phyloP scores from a whole-genome alignment of 208 protist genomes.

The Trichomonas tenax region DNA sequence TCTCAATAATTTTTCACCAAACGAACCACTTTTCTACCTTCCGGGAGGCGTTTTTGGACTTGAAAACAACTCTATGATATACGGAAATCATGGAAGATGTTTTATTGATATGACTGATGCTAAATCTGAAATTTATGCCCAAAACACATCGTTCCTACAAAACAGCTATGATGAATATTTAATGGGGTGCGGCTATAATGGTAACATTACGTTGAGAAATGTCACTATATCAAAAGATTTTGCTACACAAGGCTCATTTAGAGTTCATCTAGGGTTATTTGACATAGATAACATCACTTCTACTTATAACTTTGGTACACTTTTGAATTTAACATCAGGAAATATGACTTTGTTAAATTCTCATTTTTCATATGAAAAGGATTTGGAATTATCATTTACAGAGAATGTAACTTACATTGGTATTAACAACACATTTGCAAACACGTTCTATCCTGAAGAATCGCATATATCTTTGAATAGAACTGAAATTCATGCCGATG shows the following conservation, averaged over 20 bases:
- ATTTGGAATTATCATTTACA: not conserved
- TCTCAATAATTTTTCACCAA: not conserved
- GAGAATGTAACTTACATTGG: not conserved
- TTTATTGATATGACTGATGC: not conserved
- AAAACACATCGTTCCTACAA: not conserved
- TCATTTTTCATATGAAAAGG: not conserved
- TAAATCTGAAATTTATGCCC: not conserved
- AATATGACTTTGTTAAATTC: not conserved
- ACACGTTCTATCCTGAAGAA: not conserved
- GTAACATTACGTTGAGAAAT: not conserved
- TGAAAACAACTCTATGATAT: not conserved
- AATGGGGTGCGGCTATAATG: not conserved
- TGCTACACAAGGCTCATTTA: not conserved
- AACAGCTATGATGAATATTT: not conserved
- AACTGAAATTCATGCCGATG: not conserved
- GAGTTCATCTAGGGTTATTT: not conserved
- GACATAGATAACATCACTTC: not conserved
- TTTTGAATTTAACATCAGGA: not conserved
- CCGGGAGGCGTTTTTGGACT: not conserved
- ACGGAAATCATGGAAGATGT: not conserved
- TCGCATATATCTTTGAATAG: not conserved
- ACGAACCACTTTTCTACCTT: not conserved
- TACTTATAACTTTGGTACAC: not conserved
- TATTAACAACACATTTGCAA: not conserved
- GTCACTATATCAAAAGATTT: not conserved